Percentiles rank a stretch among this genome's conserved stretches.
Conservation (phyloP, 2,329 filamentous ascomycete genomes). For the Aureobasidium sp. region DNA sequence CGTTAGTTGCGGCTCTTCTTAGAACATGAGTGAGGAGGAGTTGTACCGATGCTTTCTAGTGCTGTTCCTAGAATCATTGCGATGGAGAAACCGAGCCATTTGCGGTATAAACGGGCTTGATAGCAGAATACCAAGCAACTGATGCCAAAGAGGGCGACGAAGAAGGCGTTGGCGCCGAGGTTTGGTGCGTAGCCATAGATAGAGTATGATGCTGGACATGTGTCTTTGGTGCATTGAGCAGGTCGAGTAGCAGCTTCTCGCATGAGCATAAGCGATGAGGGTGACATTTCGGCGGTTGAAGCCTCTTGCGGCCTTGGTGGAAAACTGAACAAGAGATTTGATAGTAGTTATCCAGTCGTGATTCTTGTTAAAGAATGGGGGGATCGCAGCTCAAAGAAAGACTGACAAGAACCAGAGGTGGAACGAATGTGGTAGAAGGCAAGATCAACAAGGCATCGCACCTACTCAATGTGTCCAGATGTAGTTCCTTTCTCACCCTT, state of each 20-base stretch:
- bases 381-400: too few relatives aligned
- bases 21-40: neutral
- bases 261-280: neutral
- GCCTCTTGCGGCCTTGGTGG: neutral
- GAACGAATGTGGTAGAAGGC: neutral
- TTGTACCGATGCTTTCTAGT: slow-evolving; percentile 29
- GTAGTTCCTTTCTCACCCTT: neutral
- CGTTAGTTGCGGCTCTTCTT: neutral
- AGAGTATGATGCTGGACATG: slow-evolving; percentile 5
- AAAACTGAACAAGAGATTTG: too few relatives aligned
- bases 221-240: neutral
- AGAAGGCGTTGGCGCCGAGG: slow-evolving; percentile 31
- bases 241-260: neutral
- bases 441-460: neutral
- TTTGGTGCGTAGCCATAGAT: slow-evolving; percentile 27
- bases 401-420: neutral
- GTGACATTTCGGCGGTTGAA: neutral
- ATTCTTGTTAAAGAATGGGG: neutral
- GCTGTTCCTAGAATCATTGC: slow-evolving; percentile 34
- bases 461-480: neutral
- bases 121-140: slow-evolving; percentile 24
- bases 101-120: slow-evolving; percentile 27
- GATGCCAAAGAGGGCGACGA: slow-evolving; percentile 29
- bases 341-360: neutral
- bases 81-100: slow-evolving; percentile 32